These are phyloP conservation scores for Pichia thaimueangensis DNA, from an alignment of 805 yeast genomes.

Conservation along the genomic window DNA sequence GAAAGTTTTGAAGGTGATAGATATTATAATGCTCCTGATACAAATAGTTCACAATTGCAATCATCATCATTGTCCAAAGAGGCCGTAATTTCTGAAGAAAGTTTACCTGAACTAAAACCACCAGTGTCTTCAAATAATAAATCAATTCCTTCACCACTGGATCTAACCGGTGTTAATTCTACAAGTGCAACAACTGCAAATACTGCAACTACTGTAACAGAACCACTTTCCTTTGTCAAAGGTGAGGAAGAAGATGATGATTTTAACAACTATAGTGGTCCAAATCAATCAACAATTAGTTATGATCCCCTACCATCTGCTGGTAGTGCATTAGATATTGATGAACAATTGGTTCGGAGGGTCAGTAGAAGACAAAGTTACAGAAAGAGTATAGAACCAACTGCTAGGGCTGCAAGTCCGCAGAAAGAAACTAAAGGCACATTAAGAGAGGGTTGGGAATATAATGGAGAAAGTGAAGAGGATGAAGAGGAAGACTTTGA, in stretches of 20 bases:
- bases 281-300: not conserved
- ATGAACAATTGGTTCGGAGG: slow-evolving; percentile 11
- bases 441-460: slow-evolving; percentile 46
- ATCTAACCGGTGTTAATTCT: no score
- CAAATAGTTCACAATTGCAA: no score
- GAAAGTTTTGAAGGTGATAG: not conserved
- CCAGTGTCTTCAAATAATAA: not conserved
- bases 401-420: not conserved
- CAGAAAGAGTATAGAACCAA: not conserved
- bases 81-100: not conserved
- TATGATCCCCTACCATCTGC: slow-evolving; percentile 1
- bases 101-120: not conserved
- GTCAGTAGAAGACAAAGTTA: slow-evolving; percentile 10
- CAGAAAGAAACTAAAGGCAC: slow-evolving; percentile 36
- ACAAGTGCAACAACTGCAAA: no score
- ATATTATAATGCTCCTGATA: not conserved
- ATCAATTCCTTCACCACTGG: not conserved
- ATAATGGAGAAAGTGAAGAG: slow-evolving; percentile 13
- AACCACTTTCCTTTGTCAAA: no score
- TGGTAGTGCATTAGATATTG: slow-evolving; percentile 13
- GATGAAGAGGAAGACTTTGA: slow-evolving; percentile 39
- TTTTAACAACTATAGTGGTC: slow-evolving; percentile 6
- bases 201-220: not conserved
- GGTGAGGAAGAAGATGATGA: not conserved
- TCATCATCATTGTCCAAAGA: no score